Base-by-base conservation (phyloP, 768 basidiomycete species). In the Candolleomyces efflorescens region DNA sequence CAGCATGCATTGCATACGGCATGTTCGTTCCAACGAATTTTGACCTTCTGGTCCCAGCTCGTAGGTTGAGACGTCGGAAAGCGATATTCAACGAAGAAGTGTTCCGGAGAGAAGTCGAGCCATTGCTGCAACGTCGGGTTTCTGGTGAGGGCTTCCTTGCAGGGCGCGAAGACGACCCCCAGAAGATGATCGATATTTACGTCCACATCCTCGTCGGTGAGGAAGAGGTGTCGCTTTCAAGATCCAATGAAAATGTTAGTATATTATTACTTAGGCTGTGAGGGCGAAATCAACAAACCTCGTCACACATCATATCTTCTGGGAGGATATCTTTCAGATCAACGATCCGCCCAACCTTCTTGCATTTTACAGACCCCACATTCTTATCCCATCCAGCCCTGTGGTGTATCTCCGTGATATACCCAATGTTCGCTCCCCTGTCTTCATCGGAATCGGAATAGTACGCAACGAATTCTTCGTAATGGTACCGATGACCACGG, bases 381-480 rank as follows among this genome's bases (percentile, higher is more conserved):
- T 32, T 11, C 32, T 32, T 15, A 64, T 63, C 53, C 53, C 20
- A 54, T 54, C 48, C 63, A 47, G n/a, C 47, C 3, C 5, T 17
- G 13, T 18, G 13, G 2, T 38, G 54, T 13, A 38, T 59, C 55
- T 27, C 57, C 55, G 64, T 63, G 59, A 90, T 74, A 38, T 82
- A 80, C 0, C 81, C 89, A 48, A 90, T 79, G 81, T 85, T 0
- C 83, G 23, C 17, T 39, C 85, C 1, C 73, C 60, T 0, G 73
- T 67, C 0, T 5, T 5, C 32, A 32, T 32, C 32, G 32, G 78
- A 74, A 32, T 32, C 32, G 32, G 78, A 74, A 18, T 66, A 71
- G 64, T 85, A 79, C 5, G 85, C 71, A 4, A 83, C 81, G 59
- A 81, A 89, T 38, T 92, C 90, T 44, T 83, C 69, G 0, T 73